A percentile compares a stretch with the other conserved stretches of the same genome.
Conservation (phyloP, 2,329 filamentous ascomycete genomes). For the Nothophaeocryptopus gaeumannii region DNA sequence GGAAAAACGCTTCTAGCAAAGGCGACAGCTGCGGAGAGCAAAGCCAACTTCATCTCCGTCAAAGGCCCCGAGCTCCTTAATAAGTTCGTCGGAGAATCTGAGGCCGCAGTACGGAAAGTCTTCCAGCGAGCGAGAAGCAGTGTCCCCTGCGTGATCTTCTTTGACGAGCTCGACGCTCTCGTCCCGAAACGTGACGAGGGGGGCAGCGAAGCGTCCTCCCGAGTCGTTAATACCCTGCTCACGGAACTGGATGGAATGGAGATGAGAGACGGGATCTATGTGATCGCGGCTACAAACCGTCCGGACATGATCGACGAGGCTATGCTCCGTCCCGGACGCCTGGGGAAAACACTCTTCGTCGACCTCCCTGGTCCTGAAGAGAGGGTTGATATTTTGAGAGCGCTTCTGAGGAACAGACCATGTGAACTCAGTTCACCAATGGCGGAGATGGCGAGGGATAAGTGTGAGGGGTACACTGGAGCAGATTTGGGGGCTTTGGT, state of each 20-base stretch:
- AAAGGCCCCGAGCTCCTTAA: conserved; percentile 95
- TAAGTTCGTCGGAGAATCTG: conserved; percentile 96
- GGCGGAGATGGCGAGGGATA: conserved; percentile 61
- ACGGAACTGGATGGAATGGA: conserved; percentile 88
- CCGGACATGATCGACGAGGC: conserved; percentile 96
- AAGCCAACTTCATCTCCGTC: conserved; percentile 97
- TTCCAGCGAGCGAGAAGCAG: conserved; percentile 84
- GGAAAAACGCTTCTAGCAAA: conserved; percentile 96
- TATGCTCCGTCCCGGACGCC: conserved; percentile 84
- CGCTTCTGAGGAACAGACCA: conserved; percentile 57
- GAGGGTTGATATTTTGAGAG: conserved; percentile 78
- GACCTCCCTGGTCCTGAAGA: conserved; percentile 77
- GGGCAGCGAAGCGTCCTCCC: conserved; percentile 76
- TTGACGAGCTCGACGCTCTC: conserved; percentile 93
- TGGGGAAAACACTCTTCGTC: conserved; percentile 86
- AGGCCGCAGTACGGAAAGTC: conserved; percentile 86
- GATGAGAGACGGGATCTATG: conserved; percentile 75
- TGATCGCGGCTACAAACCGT: conserved; percentile 91
- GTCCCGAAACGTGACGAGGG: conserved; percentile 76
- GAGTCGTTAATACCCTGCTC: conserved; percentile 91
- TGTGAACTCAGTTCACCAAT: conserved; percentile 46
- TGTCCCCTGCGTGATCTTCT: conserved; percentile 92
- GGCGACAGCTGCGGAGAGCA: conserved; percentile 90
- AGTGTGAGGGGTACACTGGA: conserved; percentile 75
- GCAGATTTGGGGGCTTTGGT: conserved; percentile 62